A percentile compares a stretch with the other conserved stretches of the same genome.
phyloP scores from a whole-genome alignment of 75 land plant species.

The Azolla pinnata region DNA sequence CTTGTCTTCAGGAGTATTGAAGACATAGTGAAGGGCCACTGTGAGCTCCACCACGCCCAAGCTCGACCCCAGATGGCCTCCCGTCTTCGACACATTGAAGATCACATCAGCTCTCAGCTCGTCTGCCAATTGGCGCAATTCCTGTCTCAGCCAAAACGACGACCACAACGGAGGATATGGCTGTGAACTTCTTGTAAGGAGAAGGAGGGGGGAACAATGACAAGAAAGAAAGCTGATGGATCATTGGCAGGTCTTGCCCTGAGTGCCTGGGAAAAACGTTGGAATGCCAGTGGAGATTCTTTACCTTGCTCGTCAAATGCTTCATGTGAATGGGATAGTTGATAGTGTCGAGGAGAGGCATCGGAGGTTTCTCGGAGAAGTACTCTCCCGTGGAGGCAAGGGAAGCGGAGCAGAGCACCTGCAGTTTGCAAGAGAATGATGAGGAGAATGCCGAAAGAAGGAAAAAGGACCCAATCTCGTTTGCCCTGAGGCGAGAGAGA shows the following conservation, averaged over 20 bases:
- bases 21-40: slow-evolving; percentile 90
- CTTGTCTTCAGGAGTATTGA: slow-evolving; percentile 78
- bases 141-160: slow-evolving; percentile 36
- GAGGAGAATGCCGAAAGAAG: too few species aligned
- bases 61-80: slow-evolving; percentile 93
- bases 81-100: slow-evolving; percentile 83
- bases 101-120: slow-evolving; percentile 83
- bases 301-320: slow-evolving; percentile 59
- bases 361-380: slow-evolving; percentile 67
- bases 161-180: not conserved
- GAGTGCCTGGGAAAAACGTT: too few species aligned
- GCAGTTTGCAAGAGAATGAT: not conserved
- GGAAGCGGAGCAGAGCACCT: not conserved
- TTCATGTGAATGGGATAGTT: slow-evolving; percentile 91
- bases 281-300: too few species aligned
- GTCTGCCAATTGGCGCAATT: slow-evolving; percentile 73
- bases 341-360: slow-evolving; percentile 86
- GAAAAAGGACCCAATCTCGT: too few species aligned
- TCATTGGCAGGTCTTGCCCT: too few species aligned
- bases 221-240: too few species aligned
- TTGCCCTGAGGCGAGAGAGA: too few species aligned
- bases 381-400: slow-evolving; percentile 41
- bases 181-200: not conserved
- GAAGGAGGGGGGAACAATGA: too few species aligned
- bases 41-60: slow-evolving; percentile 91